Percentiles rank a stretch among this genome's conserved stretches.
These are phyloP conservation scores for Emericellopsis atlantica DNA, from an alignment of 2,329 filamentous ascomycete genomes.

Conservation along the genomic window DNA sequence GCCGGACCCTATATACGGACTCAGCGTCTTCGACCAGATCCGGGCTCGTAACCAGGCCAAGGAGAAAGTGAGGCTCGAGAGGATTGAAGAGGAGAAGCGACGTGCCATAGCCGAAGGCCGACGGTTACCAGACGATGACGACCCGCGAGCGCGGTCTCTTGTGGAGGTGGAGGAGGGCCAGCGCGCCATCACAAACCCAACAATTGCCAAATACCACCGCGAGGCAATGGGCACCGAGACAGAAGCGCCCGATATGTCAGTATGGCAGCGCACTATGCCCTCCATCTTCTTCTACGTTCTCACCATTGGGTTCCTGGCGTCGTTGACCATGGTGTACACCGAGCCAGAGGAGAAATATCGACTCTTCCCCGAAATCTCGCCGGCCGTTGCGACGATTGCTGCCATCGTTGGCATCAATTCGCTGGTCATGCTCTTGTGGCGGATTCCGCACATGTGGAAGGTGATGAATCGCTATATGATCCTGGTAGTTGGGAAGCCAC, in stretches of 20 bases:
- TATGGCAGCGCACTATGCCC: constrained; percentile 42
- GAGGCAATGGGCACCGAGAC: constrained; percentile 36
- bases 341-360: constrained; percentile 38
- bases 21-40: constrained; percentile 42
- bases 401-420: constrained; percentile 48
- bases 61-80: constrained; percentile 31
- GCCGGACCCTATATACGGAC: constrained; percentile 41
- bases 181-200: constrained; percentile 23
- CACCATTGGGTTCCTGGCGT: constrained; percentile 27
- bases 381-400: constrained; percentile 51
- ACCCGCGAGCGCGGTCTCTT: constrained; percentile 21
- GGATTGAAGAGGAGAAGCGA: constrained; percentile 26
- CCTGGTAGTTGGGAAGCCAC: constrained; percentile 50
- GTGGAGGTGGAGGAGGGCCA: constrained; percentile 22
- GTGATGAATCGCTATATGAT: constrained; percentile 58
- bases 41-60: constrained; percentile 38
- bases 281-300: constrained; percentile 34
- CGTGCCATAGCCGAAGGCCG: constrained; percentile 24
- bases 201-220: constrained; percentile 24
- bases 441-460: constrained; percentile 50
- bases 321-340: constrained; percentile 35
- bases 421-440: constrained; percentile 45
- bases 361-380: constrained; percentile 47
- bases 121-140: constrained; percentile 1
- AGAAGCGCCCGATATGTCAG: constrained; percentile 13